Evolutionary conservation across 1,284 basidiomycete genomes (phyloP).

Genomic region (Filobasidium uniguttulatum): DNA sequence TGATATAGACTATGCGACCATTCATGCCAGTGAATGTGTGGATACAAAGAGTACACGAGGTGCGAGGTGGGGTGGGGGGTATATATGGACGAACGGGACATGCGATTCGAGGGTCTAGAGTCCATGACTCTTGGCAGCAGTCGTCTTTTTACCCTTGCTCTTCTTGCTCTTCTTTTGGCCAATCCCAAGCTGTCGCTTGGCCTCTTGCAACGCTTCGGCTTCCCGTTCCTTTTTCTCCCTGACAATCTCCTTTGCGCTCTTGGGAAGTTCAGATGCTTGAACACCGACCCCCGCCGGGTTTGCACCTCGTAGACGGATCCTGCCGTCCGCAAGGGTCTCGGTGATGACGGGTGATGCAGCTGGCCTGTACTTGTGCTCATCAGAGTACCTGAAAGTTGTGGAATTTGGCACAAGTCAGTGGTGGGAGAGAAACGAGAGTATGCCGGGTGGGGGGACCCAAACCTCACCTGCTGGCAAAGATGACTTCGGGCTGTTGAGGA

Average conservation of each 20-base stretch:
- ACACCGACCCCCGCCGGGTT: constrained; percentile 32
- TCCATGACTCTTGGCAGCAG: constrained; percentile 1
- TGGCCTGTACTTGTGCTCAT: constrained; percentile 38
- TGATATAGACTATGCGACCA: no score
- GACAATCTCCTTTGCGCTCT: constrained; percentile 21
- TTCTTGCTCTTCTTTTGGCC: constrained; percentile 16
- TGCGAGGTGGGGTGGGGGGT: no score
- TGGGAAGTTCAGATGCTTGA: constrained; percentile 26
- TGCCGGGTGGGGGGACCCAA: neutral
- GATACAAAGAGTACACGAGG: no score
- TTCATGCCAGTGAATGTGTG: no score
- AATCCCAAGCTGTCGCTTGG: constrained; percentile 25
- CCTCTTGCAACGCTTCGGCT: constrained; percentile 26
- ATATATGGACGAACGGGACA: no score
- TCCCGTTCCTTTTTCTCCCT: constrained; percentile 21
- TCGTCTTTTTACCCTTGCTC: constrained; percentile 17
- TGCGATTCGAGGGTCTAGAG: no score
- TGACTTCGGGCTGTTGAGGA: constrained; percentile 24
- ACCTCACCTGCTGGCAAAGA: constrained; percentile 34
- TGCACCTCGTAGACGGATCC: constrained; percentile 35
- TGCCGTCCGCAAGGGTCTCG: constrained; percentile 34
- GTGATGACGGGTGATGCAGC: constrained; percentile 38
- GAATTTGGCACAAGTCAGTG: neutral
- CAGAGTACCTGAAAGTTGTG: constrained; percentile 30
- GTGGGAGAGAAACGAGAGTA: neutral